Conservation (phyloP, 345 rosid genomes). For the Adansonia digitata region DNA sequence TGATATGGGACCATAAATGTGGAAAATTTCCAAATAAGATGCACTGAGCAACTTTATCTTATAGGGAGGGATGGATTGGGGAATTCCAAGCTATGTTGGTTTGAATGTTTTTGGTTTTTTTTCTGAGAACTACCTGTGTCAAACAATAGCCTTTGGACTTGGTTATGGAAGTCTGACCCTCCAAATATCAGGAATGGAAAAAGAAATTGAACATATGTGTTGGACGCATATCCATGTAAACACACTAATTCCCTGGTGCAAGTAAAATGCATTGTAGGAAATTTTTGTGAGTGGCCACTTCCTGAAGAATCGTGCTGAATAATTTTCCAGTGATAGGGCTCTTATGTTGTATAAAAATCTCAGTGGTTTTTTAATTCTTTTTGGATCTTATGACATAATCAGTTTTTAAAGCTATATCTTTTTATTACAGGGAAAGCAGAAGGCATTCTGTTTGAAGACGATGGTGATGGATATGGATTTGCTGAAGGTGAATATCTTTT, state of each 20-base stretch:
- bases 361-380: background rate
- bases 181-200: background rate
- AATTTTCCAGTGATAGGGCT: background rate
- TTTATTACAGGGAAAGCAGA: slow-evolving; percentile 53
- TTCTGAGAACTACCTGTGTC: background rate
- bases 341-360: background rate
- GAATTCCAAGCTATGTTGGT: background rate
- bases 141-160: background rate
- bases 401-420: slow-evolving; percentile 6
- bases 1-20: background rate
- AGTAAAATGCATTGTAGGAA: background rate
- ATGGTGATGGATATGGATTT: slow-evolving; percentile 88
- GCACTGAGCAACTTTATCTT: background rate
- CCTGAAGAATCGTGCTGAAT: background rate
- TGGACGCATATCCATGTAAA: background rate
- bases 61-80: background rate
- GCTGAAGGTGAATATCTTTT: slow-evolving; percentile 53
- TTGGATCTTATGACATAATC: background rate
- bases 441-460: slow-evolving; percentile 80
- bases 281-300: background rate
- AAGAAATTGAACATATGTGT: background rate
- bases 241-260: background rate
- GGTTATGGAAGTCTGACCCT: background rate
- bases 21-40: background rate
- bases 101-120: background rate